Conservation (phyloP, 2,329 filamentous ascomycete genomes). For the Pseudocercospora fuligena region DNA sequence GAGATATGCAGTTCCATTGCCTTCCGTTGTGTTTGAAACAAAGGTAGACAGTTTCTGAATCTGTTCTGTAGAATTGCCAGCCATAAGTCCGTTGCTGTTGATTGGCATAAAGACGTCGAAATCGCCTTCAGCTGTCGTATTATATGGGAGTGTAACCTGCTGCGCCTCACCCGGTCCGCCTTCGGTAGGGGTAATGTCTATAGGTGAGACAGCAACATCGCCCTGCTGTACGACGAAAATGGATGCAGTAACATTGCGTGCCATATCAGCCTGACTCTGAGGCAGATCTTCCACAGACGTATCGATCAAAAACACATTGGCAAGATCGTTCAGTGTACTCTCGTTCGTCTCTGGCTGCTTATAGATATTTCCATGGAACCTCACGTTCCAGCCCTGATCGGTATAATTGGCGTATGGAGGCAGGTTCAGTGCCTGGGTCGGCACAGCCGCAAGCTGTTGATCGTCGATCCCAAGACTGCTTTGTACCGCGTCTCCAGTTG, state of each 20-base stretch:
- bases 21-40: slow-evolving; percentile 65
- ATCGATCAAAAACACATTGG: slow-evolving; percentile 72
- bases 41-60: slow-evolving; percentile 73
- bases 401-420: slow-evolving; percentile 76
- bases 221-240: slow-evolving; percentile 78
- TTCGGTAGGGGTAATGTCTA: slow-evolving; percentile 65
- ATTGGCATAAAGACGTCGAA: slow-evolving; percentile 74
- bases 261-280: slow-evolving; percentile 65
- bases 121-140: slow-evolving; percentile 71
- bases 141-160: slow-evolving; percentile 66
- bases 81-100: slow-evolving; percentile 62
- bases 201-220: slow-evolving; percentile 62
- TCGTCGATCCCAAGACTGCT: slow-evolving; percentile 65
- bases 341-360: slow-evolving; percentile 73
- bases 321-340: slow-evolving; percentile 68
- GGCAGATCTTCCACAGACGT: slow-evolving; percentile 65
- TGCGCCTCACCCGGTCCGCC: slow-evolving; percentile 60
- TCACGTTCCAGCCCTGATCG: slow-evolving; percentile 74
- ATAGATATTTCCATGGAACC: slow-evolving; percentile 80
- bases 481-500: slow-evolving; percentile 61
- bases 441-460: slow-evolving; percentile 63
- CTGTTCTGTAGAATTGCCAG: slow-evolving; percentile 66
- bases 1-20: slow-evolving; percentile 77
- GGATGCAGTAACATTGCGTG: slow-evolving; percentile 72
- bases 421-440: slow-evolving; percentile 73